Percentiles rank a stretch among this genome's conserved stretches.
Conservation (phyloP, 2,329 filamentous ascomycete species). For the Curvularia sp. region DNA sequence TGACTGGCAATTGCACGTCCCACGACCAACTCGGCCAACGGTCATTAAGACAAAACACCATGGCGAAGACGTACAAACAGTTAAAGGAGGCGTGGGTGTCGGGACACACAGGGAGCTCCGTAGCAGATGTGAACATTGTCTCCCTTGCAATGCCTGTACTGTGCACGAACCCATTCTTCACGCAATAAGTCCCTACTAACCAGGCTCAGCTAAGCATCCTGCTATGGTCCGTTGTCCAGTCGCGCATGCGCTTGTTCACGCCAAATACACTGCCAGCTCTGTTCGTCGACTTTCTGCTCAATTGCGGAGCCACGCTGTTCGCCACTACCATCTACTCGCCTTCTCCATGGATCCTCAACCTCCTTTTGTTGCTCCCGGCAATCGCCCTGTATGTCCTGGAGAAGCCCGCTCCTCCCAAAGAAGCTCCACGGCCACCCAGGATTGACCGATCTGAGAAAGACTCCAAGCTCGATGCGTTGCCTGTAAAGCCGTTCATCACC, state of each 20-base stretch:
- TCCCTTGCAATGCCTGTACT: constrained; percentile 82
- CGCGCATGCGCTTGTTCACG: constrained; percentile 82
- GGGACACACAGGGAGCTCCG: constrained; percentile 80
- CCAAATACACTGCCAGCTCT: constrained; percentile 73
- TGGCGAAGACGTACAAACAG: constrained; percentile 75
- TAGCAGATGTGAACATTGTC: constrained; percentile 86
- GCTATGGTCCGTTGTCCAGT: constrained; percentile 88
- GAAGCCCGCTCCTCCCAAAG: constrained; percentile 26
- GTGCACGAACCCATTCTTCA: constrained; percentile 31
- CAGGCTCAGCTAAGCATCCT: constrained; percentile 73
- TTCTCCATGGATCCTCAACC: constrained; percentile 74
- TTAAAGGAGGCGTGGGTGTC: constrained; percentile 96
- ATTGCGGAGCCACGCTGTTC: constrained; percentile 80
- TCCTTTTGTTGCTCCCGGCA: constrained; percentile 76
- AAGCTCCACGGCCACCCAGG: constrained; percentile 30
- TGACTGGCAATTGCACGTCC: constrained; percentile 12
- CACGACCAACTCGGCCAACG: constrained; percentile 22
- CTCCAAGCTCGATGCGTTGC: constrained; percentile 61
- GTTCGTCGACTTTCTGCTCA: constrained; percentile 84
- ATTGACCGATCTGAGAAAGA: constrained; percentile 28
- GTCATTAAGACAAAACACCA: constrained; percentile 20
- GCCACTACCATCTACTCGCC: constrained; percentile 85
- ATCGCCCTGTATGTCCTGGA: constrained; percentile 64
- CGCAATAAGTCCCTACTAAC: constrained; percentile 32
- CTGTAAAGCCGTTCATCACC: constrained; percentile 90